Conservation (phyloP, 495 filamentous ascomycete genomes). For the Hypoxylon intermedium region DNA sequence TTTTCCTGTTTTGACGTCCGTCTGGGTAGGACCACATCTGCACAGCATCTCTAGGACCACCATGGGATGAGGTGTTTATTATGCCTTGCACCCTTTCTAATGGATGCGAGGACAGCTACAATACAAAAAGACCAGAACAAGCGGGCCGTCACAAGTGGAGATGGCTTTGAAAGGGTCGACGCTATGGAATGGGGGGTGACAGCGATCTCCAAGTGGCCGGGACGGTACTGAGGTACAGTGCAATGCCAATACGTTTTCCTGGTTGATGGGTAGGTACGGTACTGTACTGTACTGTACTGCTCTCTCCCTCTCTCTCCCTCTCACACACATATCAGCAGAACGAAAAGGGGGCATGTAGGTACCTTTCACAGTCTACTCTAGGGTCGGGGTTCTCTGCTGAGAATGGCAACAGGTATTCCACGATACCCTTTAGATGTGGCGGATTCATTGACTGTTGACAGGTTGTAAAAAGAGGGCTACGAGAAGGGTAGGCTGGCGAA, state of each 20-base stretch:
- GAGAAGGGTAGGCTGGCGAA: slow-evolving; percentile 3
- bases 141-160: slow-evolving; percentile 41
- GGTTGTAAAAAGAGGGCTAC: slow-evolving; percentile 9
- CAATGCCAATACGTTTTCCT: slow-evolving; percentile 28
- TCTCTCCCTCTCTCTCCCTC: too few relatives aligned
- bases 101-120: slow-evolving; percentile 26
- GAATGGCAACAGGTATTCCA: slow-evolving; percentile 13
- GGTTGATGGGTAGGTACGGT: slow-evolving; percentile 21
- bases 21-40: slow-evolving; percentile 21
- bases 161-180: slow-evolving; percentile 32
- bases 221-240: slow-evolving; percentile 40
- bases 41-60: slow-evolving; percentile 25
- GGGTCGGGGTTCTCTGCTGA: slow-evolving; percentile 4
- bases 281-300: slow-evolving; percentile 18
- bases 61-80: slow-evolving; percentile 26
- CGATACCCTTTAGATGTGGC: slow-evolving; percentile 10
- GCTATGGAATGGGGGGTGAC: slow-evolving; percentile 41
- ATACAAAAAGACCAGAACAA: slow-evolving; percentile 34
- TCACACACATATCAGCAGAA: too few relatives aligned
- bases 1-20: slow-evolving; percentile 16
- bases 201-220: slow-evolving; percentile 41
- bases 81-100: slow-evolving; percentile 29
- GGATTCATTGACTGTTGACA: slow-evolving; percentile 1
- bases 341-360: slow-evolving; percentile 20
- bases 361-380: slow-evolving; percentile 14